Conservation (phyloP, 2,329 filamentous ascomycete genomes). For the Diaporthe sp. region DNA sequence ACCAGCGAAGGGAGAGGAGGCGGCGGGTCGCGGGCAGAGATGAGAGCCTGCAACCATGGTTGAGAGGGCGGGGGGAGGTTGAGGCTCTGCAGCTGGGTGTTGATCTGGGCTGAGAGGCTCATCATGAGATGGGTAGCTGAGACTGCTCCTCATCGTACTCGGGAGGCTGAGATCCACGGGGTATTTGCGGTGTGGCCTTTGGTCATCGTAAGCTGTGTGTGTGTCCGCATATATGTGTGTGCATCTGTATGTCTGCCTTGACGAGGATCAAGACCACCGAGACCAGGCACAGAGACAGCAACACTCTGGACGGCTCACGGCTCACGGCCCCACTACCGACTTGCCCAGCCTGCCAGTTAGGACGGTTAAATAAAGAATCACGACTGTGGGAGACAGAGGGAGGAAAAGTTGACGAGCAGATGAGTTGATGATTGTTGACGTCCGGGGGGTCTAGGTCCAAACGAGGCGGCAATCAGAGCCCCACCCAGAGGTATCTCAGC, state of each 20-base stretch:
- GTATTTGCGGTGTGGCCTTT: constrained; percentile 10
- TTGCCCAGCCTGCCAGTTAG: no score
- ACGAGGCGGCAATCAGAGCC: not conserved
- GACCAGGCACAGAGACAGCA: not conserved
- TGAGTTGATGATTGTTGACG: not conserved
- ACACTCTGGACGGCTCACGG: no score
- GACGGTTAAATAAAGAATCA: not conserved
- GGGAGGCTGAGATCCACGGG: not conserved
- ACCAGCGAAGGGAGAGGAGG: constrained; percentile 79
- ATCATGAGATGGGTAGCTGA: constrained; percentile 44
- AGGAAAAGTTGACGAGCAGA: no score
- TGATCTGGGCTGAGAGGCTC: constrained; percentile 63
- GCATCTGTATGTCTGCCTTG: not conserved
- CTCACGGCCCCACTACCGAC: not conserved
- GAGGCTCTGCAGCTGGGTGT: constrained; percentile 64
- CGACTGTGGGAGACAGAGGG: not conserved
- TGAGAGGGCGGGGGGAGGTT: constrained; percentile 65
- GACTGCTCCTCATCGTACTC: not conserved
- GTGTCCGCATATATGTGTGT: not conserved
- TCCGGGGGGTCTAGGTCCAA: not conserved
- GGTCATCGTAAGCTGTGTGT: not conserved
- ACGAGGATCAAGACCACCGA: not conserved
- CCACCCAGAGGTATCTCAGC: not conserved
- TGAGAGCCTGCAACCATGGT: constrained; percentile 75
- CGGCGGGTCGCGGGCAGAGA: constrained; percentile 66